phyloP scores from a whole-genome alignment of 495 filamentous ascomycete genomes.

The Neurospora sp. region DNA sequence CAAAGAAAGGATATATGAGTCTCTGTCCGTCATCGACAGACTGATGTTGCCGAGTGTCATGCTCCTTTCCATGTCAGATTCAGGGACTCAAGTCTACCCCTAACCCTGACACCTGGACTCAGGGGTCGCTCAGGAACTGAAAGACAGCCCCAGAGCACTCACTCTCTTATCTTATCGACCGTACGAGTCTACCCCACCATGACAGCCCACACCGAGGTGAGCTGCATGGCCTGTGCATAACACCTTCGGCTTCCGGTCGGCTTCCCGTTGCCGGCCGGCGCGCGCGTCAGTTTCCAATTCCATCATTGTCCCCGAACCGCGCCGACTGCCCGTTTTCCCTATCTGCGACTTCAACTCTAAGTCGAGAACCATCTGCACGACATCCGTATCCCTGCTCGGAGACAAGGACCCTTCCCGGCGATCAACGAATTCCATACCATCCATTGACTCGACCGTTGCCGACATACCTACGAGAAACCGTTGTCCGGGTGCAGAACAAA shows the following conservation, averaged over 20 bases:
- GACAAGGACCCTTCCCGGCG: neutral
- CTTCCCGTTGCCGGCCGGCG: neutral
- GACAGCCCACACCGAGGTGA: neutral
- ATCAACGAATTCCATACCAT: neutral
- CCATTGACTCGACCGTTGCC: neutral
- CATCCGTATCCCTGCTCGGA: neutral
- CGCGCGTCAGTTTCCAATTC: neutral
- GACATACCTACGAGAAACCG: neutral
- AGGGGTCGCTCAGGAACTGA: neutral
- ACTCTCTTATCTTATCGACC: neutral
- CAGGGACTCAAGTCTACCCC: neutral
- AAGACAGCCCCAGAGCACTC: too few relatives aligned
- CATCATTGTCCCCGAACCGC: neutral
- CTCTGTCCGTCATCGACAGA: neutral
- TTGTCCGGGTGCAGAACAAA: neutral
- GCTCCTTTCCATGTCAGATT: neutral
- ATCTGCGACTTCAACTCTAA: neutral
- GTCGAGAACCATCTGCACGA: neutral
- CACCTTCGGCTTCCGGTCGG: neutral
- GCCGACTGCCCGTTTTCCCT: neutral
- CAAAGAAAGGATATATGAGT: neutral
- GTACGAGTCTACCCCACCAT: neutral
- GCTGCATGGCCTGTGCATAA: neutral
- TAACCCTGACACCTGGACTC: neutral
- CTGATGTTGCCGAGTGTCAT: neutral